A percentile compares a stretch with the other conserved stretches of the same genome.
These are phyloP conservation scores for Fusarium verticillioides DNA, from an alignment of 2,329 filamentous ascomycete genomes.

Conservation along the genomic window DNA sequence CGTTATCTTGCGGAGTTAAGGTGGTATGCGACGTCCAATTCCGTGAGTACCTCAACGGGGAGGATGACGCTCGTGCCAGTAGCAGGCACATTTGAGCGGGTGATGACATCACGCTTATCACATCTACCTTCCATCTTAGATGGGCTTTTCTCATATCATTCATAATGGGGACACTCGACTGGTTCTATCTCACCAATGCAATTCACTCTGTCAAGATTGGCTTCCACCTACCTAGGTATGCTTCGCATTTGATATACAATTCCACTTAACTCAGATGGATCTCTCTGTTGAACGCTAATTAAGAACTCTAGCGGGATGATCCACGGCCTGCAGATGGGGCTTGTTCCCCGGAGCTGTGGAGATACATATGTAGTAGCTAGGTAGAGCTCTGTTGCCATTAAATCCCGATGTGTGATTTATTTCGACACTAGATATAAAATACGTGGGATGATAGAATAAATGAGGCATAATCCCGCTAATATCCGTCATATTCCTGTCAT, in stretches of 20 bases:
- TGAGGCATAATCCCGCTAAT: not conserved
- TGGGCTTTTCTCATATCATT: not conserved
- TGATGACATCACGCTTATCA: slow-evolving; percentile 33
- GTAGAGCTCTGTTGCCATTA: not conserved
- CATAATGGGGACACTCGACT: not conserved
- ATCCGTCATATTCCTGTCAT: not conserved
- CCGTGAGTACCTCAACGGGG: not conserved
- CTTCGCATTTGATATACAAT: not conserved
- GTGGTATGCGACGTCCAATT: slow-evolving; percentile 13
- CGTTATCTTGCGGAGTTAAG: slow-evolving; percentile 28
- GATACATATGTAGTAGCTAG: not conserved
- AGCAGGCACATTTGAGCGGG: not conserved
- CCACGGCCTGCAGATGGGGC: slow-evolving; percentile 11
- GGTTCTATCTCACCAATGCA: not conserved
- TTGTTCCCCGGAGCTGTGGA: slow-evolving; percentile 3
- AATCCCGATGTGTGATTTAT: slow-evolving; percentile 13
- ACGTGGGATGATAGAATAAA: slow-evolving; percentile 7
- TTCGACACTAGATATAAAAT: not conserved
- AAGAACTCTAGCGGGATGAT: slow-evolving; percentile 23
- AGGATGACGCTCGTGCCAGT: slow-evolving; percentile 8
- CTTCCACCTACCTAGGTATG: not conserved
- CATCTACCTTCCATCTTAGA: not conserved
- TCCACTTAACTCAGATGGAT: slow-evolving; percentile 5
- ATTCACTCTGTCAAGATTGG: not conserved
- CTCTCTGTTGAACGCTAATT: slow-evolving; percentile 7